A percentile compares a stretch with the other conserved stretches of the same genome.
These are phyloP conservation scores for Themeda triandra DNA, from an alignment of 176 grass and related monocot genomes.

Conservation along the genomic window DNA sequence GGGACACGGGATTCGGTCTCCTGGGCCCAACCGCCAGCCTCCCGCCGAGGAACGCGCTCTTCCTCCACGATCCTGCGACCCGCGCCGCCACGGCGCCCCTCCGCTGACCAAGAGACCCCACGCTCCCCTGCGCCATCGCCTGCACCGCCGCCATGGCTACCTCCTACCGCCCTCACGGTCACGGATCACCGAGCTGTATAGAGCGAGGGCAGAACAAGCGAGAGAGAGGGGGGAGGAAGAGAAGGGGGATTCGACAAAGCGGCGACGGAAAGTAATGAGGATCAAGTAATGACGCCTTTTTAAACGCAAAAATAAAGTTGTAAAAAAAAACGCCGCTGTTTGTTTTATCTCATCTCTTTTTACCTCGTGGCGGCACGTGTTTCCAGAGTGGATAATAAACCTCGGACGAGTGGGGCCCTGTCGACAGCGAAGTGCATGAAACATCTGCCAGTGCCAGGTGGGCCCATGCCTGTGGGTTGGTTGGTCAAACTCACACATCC, in stretches of 20 bases:
- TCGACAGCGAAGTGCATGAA: neutral
- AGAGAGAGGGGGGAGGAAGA: neutral
- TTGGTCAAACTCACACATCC: neutral
- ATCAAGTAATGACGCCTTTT: conserved; percentile 30
- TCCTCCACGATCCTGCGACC: conserved; percentile 26
- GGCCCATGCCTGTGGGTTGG: neutral
- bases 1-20: conserved; percentile 27
- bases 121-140: conserved; percentile 34
- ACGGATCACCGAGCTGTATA: conserved; percentile 5
- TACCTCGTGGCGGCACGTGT: neutral
- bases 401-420: neutral
- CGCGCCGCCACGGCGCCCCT: conserved; percentile 36
- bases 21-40: conserved; percentile 42
- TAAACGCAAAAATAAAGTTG: neutral
- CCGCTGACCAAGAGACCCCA: conserved; percentile 16
- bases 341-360: neutral
- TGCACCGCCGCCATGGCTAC: conserved; percentile 45
- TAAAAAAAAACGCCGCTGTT: conserved; percentile 4
- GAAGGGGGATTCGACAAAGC: conserved; percentile 19
- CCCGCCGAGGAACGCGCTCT: conserved; percentile 43
- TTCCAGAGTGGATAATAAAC: conserved; percentile 29
- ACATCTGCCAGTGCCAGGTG: neutral
- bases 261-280: conserved; percentile 35
- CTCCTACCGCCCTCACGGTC: neutral
- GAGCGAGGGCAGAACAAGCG: neutral